Conservation (phyloP, 2,329 filamentous ascomycete genomes). For the Scopulariopsis brevicaulis region DNA sequence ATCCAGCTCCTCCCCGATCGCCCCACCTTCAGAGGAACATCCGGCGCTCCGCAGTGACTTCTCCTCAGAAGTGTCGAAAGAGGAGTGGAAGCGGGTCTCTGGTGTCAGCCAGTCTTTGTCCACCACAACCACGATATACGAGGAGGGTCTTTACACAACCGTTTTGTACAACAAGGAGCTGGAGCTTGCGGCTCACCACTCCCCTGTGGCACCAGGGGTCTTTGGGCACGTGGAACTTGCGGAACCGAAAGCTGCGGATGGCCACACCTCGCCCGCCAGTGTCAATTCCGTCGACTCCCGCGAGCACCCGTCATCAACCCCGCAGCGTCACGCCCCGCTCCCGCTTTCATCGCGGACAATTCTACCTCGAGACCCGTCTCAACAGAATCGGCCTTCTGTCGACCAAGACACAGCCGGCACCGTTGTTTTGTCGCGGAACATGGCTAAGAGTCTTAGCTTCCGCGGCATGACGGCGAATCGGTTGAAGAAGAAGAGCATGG, state of each 20-base stretch:
- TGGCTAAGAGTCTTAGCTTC: conserved; percentile 1
- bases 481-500: conserved; percentile 2
- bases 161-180: conserved; percentile 20
- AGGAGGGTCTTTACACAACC: conserved; percentile 13
- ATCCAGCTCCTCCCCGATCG: conserved; percentile 12
- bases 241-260: not conserved
- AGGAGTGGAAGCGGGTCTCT: conserved; percentile 43
- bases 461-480: conserved; percentile 1
- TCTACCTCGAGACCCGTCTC: not conserved
- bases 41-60: conserved; percentile 31
- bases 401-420: not conserved
- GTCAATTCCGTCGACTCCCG: not conserved
- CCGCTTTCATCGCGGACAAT: not conserved
- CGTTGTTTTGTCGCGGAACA: not conserved
- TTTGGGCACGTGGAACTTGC: not conserved
- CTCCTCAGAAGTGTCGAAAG: conserved; percentile 14
- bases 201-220: conserved; percentile 1
- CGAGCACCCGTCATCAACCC: not conserved
- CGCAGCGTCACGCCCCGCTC: not conserved
- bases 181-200: not conserved
- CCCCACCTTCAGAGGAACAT: conserved; percentile 37
- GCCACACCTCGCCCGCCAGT: not conserved
- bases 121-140: conserved; percentile 22
- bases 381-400: not conserved
- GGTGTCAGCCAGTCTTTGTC: conserved; percentile 36